These are phyloP conservation scores for Pezicula carpinea DNA, from an alignment of 2,329 filamentous ascomycete genomes.

Conservation along the genomic window DNA sequence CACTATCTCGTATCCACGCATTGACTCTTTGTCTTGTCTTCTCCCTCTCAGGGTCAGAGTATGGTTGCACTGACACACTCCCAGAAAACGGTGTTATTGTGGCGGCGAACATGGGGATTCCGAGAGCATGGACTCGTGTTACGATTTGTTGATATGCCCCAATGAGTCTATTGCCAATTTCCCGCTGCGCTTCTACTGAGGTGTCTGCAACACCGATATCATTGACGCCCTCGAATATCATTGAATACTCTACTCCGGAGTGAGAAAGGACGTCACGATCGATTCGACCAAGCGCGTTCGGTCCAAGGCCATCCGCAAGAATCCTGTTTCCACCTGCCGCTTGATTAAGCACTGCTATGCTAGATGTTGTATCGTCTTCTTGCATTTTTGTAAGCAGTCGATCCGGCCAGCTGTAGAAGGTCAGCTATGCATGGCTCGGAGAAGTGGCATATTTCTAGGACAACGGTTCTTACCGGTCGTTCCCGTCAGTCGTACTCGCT, in stretches of 20 bases:
- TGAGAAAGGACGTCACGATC: slow-evolving; percentile 60
- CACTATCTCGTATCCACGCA: slow-evolving; percentile 51
- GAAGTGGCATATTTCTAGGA: neutral
- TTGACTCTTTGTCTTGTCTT: slow-evolving; percentile 54
- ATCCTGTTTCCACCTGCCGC: slow-evolving; percentile 66
- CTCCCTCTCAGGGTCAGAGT: slow-evolving; percentile 50
- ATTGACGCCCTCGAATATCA: slow-evolving; percentile 67
- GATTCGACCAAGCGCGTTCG: slow-evolving; percentile 54
- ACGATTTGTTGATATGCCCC: slow-evolving; percentile 56
- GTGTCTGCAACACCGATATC: slow-evolving; percentile 54
- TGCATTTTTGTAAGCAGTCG: slow-evolving; percentile 48
- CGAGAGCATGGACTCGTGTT: slow-evolving; percentile 46
- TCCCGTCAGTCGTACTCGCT: slow-evolving; percentile 54
- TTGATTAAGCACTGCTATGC: slow-evolving; percentile 57
- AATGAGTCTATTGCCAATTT: slow-evolving; percentile 46
- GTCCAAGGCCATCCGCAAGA: slow-evolving; percentile 56
- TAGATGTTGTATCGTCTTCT: slow-evolving; percentile 35
- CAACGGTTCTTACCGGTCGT: slow-evolving; percentile 43
- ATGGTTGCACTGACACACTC: slow-evolving; percentile 37
- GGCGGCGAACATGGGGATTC: slow-evolving; percentile 54
- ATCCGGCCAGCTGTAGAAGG: slow-evolving; percentile 47
- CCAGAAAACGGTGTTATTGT: slow-evolving; percentile 62
- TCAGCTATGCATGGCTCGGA: slow-evolving; percentile 3
- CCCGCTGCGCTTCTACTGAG: slow-evolving; percentile 40
- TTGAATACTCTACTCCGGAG: slow-evolving; percentile 52